Evolutionary conservation across 257 asterid species (phyloP), one percentile per base, ranked within the genome.

Genomic region (Ehretia macrophylla): DNA sequence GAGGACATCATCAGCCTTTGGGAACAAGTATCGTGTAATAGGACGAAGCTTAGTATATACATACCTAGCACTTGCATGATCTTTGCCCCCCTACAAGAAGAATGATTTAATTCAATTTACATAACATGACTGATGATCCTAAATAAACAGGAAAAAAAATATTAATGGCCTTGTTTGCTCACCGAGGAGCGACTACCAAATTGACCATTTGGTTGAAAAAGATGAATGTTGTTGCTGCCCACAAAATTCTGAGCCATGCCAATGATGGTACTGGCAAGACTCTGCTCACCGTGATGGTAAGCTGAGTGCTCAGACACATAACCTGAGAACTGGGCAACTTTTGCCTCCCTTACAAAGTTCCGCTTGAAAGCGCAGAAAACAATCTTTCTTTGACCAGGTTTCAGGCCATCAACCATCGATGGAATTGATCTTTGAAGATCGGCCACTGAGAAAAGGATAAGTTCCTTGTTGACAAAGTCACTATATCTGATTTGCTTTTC

Each of bases 221-320:
- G 87, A 70, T 93, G 86, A 53, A 93, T 82, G 62, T 93, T 93
- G 82, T 93, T 93, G 77, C 97, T 93, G 65, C 99, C 99, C 14
- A 93, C 84, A 51, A 69, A 93, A 71, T 83, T 76, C 70, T 93
- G 99, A 70, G 99, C 99, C 99, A 93, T 87, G 56, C 96, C 99
- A 72, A 89, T 85, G 10, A 92, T 92, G 64, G 99, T 86, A 65
- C 96, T 58, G 58, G 88, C 94, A 71, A 89, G 95, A 72, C 99
- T 93, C 70, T 80, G 88, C 76, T 93, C 99, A 55, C 99, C 99
- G 59, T 93, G 99, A 76, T 93, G 99, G 68, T 93, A 93, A 38
- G 99, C 99, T 17, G 99, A 86, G 71, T 89, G 99, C 69, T 93
- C 99, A 16, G 99, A 93, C 53, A 93, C 97, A 73, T 85, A 93